Conservation (phyloP, 495 filamentous ascomycete genomes). For the Saxophila tyrrhenica region DNA sequence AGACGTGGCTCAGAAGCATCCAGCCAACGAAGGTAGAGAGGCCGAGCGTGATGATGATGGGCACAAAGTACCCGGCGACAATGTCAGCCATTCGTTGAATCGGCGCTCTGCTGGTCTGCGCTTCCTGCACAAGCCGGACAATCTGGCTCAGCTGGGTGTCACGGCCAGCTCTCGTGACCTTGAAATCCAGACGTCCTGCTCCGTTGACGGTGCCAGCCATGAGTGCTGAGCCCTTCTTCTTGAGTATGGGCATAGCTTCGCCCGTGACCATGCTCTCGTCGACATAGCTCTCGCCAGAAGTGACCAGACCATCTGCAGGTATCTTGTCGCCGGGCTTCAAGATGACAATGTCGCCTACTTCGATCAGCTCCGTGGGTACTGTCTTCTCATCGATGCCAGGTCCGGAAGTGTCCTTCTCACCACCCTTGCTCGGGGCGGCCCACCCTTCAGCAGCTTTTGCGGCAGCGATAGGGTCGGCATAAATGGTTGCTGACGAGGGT, state of each 20-base stretch:
- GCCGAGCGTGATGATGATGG: conserved; percentile 73
- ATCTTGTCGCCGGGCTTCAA: conserved; percentile 93
- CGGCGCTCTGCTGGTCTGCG: conserved; percentile 85
- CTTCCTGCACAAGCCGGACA: conserved; percentile 91
- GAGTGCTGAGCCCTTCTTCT: conserved; percentile 63
- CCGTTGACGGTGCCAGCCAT: conserved; percentile 98
- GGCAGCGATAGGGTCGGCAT: conserved; percentile 89
- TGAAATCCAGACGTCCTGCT: conserved; percentile 80
- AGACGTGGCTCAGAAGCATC: conserved; percentile 87
- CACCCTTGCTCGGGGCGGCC: conserved; percentile 34
- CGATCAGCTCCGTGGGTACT: conserved; percentile 89
- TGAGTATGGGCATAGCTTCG: conserved; percentile 86
- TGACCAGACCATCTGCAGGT: conserved; percentile 81
- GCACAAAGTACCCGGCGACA: conserved; percentile 91
- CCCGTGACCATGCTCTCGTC: conserved; percentile 99
- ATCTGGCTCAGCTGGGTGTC: conserved; percentile 98
- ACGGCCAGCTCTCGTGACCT: conserved; percentile 81
- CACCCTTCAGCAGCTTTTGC: conserved; percentile 79
- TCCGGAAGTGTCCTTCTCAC: conserved; percentile 31
- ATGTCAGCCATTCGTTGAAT: conserved; percentile 91
- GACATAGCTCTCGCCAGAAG: conserved; percentile 80
- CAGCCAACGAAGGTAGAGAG: conserved; percentile 76
- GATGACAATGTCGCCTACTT: conserved; percentile 87
- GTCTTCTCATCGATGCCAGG: conserved; percentile 64
- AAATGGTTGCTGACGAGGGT: conserved; percentile 95